phyloP scores from a whole-genome alignment of 2,329 filamentous ascomycete species.

The Cadophora malorum region DNA sequence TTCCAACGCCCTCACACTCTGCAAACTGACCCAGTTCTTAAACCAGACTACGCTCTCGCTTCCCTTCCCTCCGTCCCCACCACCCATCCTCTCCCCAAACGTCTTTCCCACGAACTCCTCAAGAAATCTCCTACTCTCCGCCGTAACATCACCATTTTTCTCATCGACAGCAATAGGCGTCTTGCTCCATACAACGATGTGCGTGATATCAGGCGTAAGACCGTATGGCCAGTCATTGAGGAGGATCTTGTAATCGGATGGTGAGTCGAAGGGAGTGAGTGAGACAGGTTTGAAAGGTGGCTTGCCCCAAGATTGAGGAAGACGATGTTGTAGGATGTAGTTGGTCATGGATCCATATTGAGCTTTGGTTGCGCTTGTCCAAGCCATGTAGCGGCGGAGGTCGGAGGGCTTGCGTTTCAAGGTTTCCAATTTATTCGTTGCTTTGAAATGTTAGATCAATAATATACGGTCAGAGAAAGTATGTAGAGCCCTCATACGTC shows the following conservation, averaged over 20 bases:
- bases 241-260: slow-evolving; percentile 71
- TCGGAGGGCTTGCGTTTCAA: slow-evolving; percentile 85
- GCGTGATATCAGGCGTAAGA: slow-evolving; percentile 67
- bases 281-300: slow-evolving; percentile 57
- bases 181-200: slow-evolving; percentile 92
- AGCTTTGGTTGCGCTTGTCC: slow-evolving; percentile 71
- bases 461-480: neutral
- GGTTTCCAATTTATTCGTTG: slow-evolving; percentile 66
- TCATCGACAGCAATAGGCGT: slow-evolving; percentile 77
- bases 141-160: slow-evolving; percentile 73
- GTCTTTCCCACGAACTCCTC: slow-evolving; percentile 71
- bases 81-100: slow-evolving; percentile 67
- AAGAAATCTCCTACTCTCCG: slow-evolving; percentile 67
- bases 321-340: slow-evolving; percentile 76
- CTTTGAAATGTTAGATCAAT: neutral
- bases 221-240: slow-evolving; percentile 96
- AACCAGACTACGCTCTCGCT: slow-evolving; percentile 76
- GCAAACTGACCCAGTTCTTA: slow-evolving; percentile 90
- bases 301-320: slow-evolving; percentile 68
- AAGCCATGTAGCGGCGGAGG: slow-evolving; percentile 79
- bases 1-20: slow-evolving; percentile 86
- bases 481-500: neutral
- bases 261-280: slow-evolving; percentile 55
- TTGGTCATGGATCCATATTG: slow-evolving; percentile 81
- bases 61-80: slow-evolving; percentile 44